Evolutionary conservation across 2,329 filamentous ascomycete species (phyloP).

Genomic region (Penicillium brevicompactum): DNA sequence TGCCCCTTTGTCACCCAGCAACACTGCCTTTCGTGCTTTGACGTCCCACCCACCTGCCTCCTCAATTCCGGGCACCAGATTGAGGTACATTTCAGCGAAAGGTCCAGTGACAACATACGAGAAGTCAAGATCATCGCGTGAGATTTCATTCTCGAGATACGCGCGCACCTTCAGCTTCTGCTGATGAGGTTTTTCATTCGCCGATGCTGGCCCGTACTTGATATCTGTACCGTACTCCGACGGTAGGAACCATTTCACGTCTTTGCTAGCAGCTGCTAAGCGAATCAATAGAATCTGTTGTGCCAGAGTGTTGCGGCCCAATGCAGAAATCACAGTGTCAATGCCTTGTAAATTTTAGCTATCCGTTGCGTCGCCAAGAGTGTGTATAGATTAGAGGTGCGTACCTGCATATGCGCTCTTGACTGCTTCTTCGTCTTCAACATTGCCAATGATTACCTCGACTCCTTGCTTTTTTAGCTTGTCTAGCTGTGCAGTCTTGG

Average conservation of each 20-base stretch:
- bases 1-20: conserved; percentile 62
- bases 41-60: conserved; percentile 62
- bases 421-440: conserved; percentile 56
- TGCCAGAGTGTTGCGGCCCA: conserved; percentile 65
- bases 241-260: conserved; percentile 66
- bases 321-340: conserved; percentile 66
- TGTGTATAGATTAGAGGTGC: background rate
- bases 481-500: conserved; percentile 54
- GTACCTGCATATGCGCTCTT: conserved; percentile 57
- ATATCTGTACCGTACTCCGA: conserved; percentile 70
- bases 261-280: conserved; percentile 57
- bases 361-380: background rate
- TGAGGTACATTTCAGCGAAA: conserved; percentile 66
- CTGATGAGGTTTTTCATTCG: conserved; percentile 67
- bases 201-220: conserved; percentile 61
- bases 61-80: conserved; percentile 36
- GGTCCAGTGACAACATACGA: conserved; percentile 73
- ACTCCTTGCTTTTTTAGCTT: conserved; percentile 51
- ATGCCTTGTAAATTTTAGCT: conserved; percentile 41
- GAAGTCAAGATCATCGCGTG: conserved; percentile 55
- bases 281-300: conserved; percentile 64
- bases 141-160: conserved; percentile 55
- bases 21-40: conserved; percentile 56
- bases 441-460: conserved; percentile 58
- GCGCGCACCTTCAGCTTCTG: conserved; percentile 69